Evolutionary conservation across 306 rosid genomes (phyloP).

Genomic region (Neltuma alba): DNA sequence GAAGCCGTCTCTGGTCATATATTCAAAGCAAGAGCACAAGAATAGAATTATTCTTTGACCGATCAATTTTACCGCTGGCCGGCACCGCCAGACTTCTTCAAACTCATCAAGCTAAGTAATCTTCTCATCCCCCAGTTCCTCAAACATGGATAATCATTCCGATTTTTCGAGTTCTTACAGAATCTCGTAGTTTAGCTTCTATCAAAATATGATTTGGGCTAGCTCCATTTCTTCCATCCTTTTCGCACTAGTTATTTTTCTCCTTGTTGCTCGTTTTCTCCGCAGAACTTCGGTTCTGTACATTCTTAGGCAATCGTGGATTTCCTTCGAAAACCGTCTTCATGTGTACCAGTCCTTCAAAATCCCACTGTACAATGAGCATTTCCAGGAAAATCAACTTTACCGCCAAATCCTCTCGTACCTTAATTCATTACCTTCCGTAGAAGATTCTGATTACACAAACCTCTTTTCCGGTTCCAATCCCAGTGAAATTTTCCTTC

Average conservation of each 20-base stretch:
- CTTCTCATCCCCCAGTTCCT: background rate
- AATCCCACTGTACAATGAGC: slow-evolving; percentile 61
- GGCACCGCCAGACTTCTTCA: slow-evolving; percentile 33
- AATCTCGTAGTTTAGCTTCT: background rate
- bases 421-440: slow-evolving; percentile 74
- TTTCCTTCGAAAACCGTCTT: slow-evolving; percentile 54
- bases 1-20: slow-evolving; percentile 16
- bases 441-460: slow-evolving; percentile 78
- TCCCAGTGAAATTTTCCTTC: slow-evolving; percentile 71
- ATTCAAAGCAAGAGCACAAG: slow-evolving; percentile 44
- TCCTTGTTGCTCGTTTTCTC: slow-evolving; percentile 47
- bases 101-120: background rate
- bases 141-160: background rate
- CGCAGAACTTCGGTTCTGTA: slow-evolving; percentile 65
- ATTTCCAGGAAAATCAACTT: slow-evolving; percentile 73
- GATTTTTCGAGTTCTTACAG: background rate
- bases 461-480: slow-evolving; percentile 81
- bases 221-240: slow-evolving; percentile 35
- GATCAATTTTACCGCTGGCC: slow-evolving; percentile 39
- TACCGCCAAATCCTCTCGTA: slow-evolving; percentile 64
- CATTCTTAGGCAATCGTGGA: slow-evolving; percentile 59
- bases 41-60: slow-evolving; percentile 23
- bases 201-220: slow-evolving; percentile 27
- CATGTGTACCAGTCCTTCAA: slow-evolving; percentile 73
- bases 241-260: slow-evolving; percentile 37